phyloP scores from a whole-genome alignment of 805 yeast species.

The Myxozyma kluyveri region DNA sequence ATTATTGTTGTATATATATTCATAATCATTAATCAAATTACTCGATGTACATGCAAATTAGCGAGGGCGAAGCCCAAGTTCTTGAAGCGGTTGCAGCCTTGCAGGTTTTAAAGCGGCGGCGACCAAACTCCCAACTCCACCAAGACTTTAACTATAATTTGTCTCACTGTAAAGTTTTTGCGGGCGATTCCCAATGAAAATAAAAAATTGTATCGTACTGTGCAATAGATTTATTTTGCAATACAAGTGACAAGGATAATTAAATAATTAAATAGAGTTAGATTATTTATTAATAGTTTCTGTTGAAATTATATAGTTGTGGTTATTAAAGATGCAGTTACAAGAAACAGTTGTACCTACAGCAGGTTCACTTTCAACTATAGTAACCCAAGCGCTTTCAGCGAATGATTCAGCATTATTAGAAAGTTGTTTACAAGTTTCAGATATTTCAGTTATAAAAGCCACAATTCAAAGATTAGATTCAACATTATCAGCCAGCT shows the following conservation, averaged over 20 bases:
- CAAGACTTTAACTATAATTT: constrained; percentile 2
- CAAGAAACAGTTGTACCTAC: constrained; percentile 37
- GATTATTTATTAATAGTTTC: neutral
- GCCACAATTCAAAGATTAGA: constrained; percentile 55
- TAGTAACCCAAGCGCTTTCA: constrained; percentile 83
- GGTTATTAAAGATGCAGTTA: constrained; percentile 30
- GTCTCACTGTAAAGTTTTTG: neutral
- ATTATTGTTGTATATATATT: too few species aligned
- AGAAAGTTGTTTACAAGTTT: constrained; percentile 67
- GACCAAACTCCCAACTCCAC: too few species aligned
- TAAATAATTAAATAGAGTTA: neutral
- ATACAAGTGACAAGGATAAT: neutral
- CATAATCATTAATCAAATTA: too few species aligned
- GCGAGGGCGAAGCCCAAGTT: too few species aligned
- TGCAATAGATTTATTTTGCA: neutral
- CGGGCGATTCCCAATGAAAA: too few species aligned
- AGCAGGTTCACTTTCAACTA: constrained; percentile 75
- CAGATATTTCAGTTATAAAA: constrained; percentile 53
- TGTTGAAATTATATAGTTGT: too few species aligned
- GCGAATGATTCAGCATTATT: constrained; percentile 82
- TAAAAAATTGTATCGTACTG: neutral
- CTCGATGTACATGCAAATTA: too few species aligned
- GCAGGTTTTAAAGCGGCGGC: too few species aligned
- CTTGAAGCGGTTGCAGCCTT: too few species aligned
- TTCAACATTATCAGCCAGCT: constrained; percentile 42